Evolutionary conservation across 2,329 filamentous ascomycete species (phyloP).

Genomic region (Colletotrichum destructivum): DNA sequence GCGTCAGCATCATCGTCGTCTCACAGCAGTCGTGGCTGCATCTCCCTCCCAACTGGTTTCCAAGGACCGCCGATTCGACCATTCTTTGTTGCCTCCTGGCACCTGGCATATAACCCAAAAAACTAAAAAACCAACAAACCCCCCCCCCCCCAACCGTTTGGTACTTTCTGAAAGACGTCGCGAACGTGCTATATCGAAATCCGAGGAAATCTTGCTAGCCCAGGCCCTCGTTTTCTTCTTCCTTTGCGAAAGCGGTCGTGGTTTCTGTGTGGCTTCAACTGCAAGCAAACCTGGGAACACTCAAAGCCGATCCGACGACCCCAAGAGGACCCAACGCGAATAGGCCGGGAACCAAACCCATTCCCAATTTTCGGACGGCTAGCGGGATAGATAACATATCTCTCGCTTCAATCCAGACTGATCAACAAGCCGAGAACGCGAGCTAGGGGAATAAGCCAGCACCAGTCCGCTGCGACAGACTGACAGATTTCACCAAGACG

Average conservation of each 20-base stretch:
- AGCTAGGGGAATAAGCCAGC: background rate
- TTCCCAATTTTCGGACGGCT: background rate
- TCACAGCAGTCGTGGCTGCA: conserved; percentile 52
- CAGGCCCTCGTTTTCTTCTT: background rate
- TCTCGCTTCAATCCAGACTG: background rate
- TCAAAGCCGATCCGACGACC: background rate
- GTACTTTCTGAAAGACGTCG: conserved; percentile 14
- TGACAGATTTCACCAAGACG: background rate
- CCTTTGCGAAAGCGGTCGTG: background rate
- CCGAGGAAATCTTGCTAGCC: conserved; percentile 2
- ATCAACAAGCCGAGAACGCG: background rate
- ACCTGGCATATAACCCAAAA: conserved; percentile 11
- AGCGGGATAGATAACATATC: background rate
- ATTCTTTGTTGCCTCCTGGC: background rate
- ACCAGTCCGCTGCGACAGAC: background rate
- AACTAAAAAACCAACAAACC: too few species aligned
- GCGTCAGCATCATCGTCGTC: conserved; percentile 65
- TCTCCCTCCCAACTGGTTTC: conserved; percentile 53
- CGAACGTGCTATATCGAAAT: conserved; percentile 12
- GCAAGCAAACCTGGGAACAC: too few species aligned
- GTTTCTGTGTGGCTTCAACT: background rate
- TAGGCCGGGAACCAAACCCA: background rate
- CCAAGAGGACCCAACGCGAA: background rate
- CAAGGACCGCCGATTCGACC: conserved; percentile 3
- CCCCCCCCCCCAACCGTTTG: background rate